Conservation (phyloP, 148 eudicot genomes). For the Pharnaceum exiguum region DNA sequence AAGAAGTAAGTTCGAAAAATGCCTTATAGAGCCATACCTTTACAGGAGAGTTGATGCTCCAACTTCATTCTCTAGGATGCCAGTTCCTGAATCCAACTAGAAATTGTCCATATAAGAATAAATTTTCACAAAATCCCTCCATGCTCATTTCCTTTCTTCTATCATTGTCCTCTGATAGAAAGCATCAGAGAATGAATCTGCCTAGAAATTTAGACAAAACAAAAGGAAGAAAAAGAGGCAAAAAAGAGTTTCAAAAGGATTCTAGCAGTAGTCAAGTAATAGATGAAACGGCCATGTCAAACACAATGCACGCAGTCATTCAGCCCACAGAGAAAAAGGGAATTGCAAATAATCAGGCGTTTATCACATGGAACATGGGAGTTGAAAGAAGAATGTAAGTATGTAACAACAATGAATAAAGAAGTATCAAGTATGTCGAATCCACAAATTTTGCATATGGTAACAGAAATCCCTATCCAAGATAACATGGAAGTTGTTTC, state of each 20-base stretch:
- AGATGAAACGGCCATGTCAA: too few relatives aligned
- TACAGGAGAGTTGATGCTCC: conserved; percentile 29
- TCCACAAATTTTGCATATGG: too few relatives aligned
- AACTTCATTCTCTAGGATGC: conserved; percentile 32
- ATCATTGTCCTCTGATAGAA: conserved; percentile 8
- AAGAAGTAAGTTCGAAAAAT: neutral
- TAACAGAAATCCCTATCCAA: too few relatives aligned
- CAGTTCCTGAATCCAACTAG: conserved; percentile 11
- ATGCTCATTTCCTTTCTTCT: conserved; percentile 11
- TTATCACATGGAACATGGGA: too few relatives aligned
- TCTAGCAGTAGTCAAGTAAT: too few relatives aligned
- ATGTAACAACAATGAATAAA: too few relatives aligned
- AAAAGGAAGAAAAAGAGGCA: neutral
- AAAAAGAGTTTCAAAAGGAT: neutral
- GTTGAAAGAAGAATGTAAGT: too few relatives aligned
- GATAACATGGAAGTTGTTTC: too few relatives aligned
- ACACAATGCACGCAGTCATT: too few relatives aligned
- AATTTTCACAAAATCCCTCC: conserved; percentile 2
- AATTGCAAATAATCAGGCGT: too few relatives aligned
- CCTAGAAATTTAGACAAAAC: neutral
- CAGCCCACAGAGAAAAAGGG: too few relatives aligned
- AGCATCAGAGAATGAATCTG: conserved; percentile 9
- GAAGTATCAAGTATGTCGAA: too few relatives aligned
- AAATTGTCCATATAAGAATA: conserved; percentile 5
- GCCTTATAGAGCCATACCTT: conserved; percentile 23